Percentiles rank a stretch among this genome's conserved stretches.
phyloP scores from a whole-genome alignment of 2,329 filamentous ascomycete species.

The Hirsutella minnesotensis region DNA sequence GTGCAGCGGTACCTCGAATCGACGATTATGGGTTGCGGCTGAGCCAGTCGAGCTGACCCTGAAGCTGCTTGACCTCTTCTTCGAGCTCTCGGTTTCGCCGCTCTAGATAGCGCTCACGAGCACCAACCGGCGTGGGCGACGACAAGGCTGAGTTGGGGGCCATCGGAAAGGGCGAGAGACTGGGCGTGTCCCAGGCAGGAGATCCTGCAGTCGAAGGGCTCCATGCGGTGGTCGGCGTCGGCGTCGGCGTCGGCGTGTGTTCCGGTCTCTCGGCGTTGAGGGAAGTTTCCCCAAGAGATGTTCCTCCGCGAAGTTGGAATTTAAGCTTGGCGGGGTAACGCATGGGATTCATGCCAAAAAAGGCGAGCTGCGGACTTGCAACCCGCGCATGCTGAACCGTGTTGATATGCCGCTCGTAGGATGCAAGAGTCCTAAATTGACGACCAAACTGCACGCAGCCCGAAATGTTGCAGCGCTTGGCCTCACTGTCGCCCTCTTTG shows the following conservation, averaged over 20 bases:
- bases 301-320: too few relatives aligned
- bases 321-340: too few relatives aligned
- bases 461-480: neutral
- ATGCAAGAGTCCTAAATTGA: neutral
- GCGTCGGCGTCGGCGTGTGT: neutral
- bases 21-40: neutral
- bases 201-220: neutral
- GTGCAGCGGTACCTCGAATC: neutral
- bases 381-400: neutral
- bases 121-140: neutral
- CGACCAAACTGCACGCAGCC: neutral
- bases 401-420: neutral
- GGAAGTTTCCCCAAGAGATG: too few relatives aligned
- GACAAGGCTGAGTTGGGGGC: neutral
- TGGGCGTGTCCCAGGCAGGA: neutral
- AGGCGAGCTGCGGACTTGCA: neutral
- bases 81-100: slow-evolving; percentile 2
- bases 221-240: neutral
- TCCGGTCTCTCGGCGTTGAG: neutral
- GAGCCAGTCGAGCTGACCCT: neutral
- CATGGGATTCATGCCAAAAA: too few relatives aligned
- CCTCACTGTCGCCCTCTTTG: neutral
- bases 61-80: neutral
- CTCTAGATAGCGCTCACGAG: neutral
- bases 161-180: neutral